Conservation (phyloP, 2,329 filamentous ascomycete species). For the Periglandula ipomoeae region DNA sequence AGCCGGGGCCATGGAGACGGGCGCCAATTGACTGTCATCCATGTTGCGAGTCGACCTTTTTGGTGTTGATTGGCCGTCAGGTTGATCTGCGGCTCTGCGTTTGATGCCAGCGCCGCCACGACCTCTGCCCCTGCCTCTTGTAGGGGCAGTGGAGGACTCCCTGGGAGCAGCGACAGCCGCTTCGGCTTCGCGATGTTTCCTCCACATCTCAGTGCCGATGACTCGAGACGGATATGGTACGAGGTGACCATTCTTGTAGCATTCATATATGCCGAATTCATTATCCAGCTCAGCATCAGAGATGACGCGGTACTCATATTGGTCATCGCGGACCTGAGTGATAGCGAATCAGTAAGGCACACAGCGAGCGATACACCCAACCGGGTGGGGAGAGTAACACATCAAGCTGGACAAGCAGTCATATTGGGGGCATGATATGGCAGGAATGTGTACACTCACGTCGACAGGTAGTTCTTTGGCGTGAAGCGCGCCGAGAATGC, state of each 20-base stretch:
- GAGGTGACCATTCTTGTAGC: slow-evolving; percentile 30
- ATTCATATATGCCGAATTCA: slow-evolving; percentile 34
- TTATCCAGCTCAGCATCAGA: slow-evolving; percentile 32
- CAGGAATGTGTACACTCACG: slow-evolving; percentile 28
- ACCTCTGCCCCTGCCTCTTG: slow-evolving; percentile 23
- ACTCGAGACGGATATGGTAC: slow-evolving; percentile 37
- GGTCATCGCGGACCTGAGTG: slow-evolving; percentile 31
- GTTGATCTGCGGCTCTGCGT: slow-evolving; percentile 41
- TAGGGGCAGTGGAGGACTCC: slow-evolving; percentile 16
- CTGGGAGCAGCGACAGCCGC: slow-evolving; percentile 24
- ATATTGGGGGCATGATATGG: slow-evolving; percentile 4
- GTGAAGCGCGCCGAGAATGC: slow-evolving; percentile 34
- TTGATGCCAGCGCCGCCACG: slow-evolving; percentile 30
- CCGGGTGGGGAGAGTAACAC: neutral
- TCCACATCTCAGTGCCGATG: slow-evolving; percentile 33
- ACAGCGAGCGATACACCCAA: slow-evolving; percentile 7
- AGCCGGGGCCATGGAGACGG: slow-evolving; percentile 17
- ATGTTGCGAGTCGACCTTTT: slow-evolving; percentile 35
- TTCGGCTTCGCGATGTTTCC: slow-evolving; percentile 26
- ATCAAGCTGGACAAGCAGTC: neutral
- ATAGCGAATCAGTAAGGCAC: slow-evolving; percentile 7
- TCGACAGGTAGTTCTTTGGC: slow-evolving; percentile 37
- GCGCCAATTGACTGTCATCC: slow-evolving; percentile 17
- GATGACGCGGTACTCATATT: slow-evolving; percentile 36
- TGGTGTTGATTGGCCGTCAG: slow-evolving; percentile 38